These are phyloP conservation scores for Penicillium sp. DNA, from an alignment of 2,329 filamentous ascomycete species.

Conservation along the genomic window DNA sequence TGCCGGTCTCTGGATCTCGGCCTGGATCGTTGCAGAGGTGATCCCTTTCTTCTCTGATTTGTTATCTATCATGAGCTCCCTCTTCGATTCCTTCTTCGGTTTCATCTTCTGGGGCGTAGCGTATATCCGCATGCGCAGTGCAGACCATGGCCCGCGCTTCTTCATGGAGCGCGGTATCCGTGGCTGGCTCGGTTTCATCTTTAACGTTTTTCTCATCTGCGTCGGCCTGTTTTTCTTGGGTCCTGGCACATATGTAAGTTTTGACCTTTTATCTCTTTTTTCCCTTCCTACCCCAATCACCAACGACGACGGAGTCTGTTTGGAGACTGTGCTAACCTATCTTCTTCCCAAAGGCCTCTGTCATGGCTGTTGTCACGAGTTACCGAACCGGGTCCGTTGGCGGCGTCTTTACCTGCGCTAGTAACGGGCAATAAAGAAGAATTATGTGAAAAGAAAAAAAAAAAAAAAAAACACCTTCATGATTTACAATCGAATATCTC, in stretches of 20 bases:
- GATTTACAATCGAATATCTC: no score
- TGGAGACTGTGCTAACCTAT: slow-evolving; percentile 5
- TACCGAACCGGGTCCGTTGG: slow-evolving; percentile 69
- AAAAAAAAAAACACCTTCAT: background rate
- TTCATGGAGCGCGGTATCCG: slow-evolving; percentile 47
- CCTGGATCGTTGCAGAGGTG: slow-evolving; percentile 88
- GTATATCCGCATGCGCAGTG: slow-evolving; percentile 50
- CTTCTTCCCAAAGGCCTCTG: slow-evolving; percentile 39
- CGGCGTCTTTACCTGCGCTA: slow-evolving; percentile 74
- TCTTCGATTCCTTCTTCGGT: slow-evolving; percentile 80
- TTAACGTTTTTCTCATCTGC: slow-evolving; percentile 75
- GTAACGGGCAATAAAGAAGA: no score
- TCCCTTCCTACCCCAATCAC: background rate
- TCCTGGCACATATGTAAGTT: slow-evolving; percentile 73
- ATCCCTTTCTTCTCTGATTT: slow-evolving; percentile 89
- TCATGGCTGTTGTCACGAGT: slow-evolving; percentile 62
- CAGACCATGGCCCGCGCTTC: slow-evolving; percentile 45
- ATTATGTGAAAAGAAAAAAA: slow-evolving; percentile 30
- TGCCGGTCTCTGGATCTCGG: slow-evolving; percentile 69
- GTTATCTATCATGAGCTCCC: slow-evolving; percentile 62
- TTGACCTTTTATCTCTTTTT: background rate
- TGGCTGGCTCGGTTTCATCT: slow-evolving; percentile 47
- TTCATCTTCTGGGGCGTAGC: slow-evolving; percentile 79
- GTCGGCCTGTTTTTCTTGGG: slow-evolving; percentile 81
- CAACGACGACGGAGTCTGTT: no score